Evolutionary conservation across 2,329 filamentous ascomycete genomes (phyloP), one percentile per base, ranked within the genome.

Genomic region (Ilyonectria robusta): DNA sequence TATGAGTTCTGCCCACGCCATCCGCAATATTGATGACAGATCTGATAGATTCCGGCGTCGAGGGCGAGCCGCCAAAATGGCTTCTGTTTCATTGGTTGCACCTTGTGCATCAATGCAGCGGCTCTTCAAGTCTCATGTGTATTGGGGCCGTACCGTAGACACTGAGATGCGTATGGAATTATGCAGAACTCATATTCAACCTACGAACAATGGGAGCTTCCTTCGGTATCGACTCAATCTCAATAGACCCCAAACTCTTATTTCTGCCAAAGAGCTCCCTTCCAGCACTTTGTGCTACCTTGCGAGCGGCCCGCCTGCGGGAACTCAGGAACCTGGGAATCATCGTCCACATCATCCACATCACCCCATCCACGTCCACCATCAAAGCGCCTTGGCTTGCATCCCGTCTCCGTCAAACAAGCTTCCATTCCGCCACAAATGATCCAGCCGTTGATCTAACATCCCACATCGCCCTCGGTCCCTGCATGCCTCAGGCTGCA

Each of bases 371-470:
- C n/a, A 56, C 55, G 44, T 33, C 47, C 40, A 62, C 63, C 55
- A 66, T 54, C 55, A 65, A 68, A 65, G 47, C 65, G 68, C 61
- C 72, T 75, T 75, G 72, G 72, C 71, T 40, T 75, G 71, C 72
- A 74, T 72, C 57, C 44, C 48, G 62, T 68, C 72, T 72, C 72
- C 72, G 72, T 70, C 69, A 56, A 70, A 74, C 69, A 74, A 71
- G 65, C 71, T 72, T 65, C 68, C 57, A 67, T 64, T 33, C 56
- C 56, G 44, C 66, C 21, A 11, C 19, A n/a, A 29, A 47, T 31
- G 51, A 47, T 23, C 15, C 29, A 40, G 44, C 55, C 48, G 26
- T 44, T 33, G 13, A 51, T n/a, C 17, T 13, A 29, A n/a, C 19
- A n/a, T 42, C 44, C 19, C 44, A 19, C 44, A 46, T 60, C 26